Evolutionary conservation across 257 asterid species (phyloP).

Genomic region (Cynanchum wilfordii): DNA sequence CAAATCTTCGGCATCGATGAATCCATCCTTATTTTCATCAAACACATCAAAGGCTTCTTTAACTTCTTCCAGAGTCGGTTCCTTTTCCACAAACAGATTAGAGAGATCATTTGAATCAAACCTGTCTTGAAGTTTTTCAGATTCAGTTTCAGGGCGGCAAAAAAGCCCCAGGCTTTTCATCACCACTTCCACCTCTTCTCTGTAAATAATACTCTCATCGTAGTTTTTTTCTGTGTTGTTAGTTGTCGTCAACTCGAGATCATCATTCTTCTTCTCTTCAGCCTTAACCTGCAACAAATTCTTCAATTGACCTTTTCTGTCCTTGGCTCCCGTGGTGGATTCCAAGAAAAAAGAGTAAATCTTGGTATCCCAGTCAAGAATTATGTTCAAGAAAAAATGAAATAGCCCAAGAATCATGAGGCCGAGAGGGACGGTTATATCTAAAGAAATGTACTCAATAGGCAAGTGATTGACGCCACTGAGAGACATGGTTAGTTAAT

Average conservation of each 20-base stretch:
- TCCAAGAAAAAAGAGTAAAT: conserved; percentile 27
- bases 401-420: conserved; percentile 26
- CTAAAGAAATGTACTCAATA: conserved; percentile 16
- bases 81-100: conserved; percentile 45
- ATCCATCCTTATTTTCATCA: conserved; percentile 68
- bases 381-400: conserved; percentile 27
- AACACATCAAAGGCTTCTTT: conserved; percentile 62
- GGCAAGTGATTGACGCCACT: conserved; percentile 18
- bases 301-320: background rate
- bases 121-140: conserved; percentile 22
- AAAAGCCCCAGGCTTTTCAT: conserved; percentile 44
- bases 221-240: conserved; percentile 4
- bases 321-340: background rate
- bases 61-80: conserved; percentile 42
- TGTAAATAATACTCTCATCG: conserved; percentile 22
- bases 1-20: conserved; percentile 65
- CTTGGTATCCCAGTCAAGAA: conserved; percentile 25
- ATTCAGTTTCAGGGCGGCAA: conserved; percentile 12
- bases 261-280: conserved; percentile 9
- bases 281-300: background rate
- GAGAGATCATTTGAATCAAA: conserved; percentile 26
- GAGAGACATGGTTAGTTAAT: conserved; percentile 12
- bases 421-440: conserved; percentile 15
- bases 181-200: conserved; percentile 48
- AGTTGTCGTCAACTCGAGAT: background rate